Conservation (phyloP, 768 basidiomycete genomes). For the Tricholoma saponaceum region DNA sequence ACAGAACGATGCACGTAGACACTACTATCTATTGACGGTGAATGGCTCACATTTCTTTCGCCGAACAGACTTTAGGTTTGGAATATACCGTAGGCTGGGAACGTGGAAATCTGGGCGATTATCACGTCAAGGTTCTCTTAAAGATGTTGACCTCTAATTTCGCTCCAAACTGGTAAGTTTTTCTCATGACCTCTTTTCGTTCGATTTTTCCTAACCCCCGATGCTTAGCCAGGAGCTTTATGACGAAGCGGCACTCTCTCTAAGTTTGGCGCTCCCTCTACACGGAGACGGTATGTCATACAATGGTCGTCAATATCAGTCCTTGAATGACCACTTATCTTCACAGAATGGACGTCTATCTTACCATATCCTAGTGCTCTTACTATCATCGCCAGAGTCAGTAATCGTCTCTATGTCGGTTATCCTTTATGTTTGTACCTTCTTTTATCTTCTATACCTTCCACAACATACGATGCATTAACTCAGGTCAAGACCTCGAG, state of each 20-base stretch:
- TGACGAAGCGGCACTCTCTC: background rate
- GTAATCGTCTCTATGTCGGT: no score
- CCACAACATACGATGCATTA: no score
- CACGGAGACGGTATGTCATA: background rate
- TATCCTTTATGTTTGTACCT: no score
- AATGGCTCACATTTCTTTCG: background rate
- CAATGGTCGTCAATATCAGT: no score
- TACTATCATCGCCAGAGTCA: no score
- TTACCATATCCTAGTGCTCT: background rate
- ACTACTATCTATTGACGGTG: background rate
- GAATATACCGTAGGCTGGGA: background rate
- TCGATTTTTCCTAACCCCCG: background rate
- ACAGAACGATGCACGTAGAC: background rate
- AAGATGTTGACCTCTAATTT: no score
- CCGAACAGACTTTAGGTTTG: background rate
- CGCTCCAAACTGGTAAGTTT: no score
- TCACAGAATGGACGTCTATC: background rate
- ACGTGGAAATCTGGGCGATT: background rate
- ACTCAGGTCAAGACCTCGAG: no score
- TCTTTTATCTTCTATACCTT: no score
- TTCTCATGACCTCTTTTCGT: no score
- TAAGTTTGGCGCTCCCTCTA: background rate
- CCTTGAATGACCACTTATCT: background rate
- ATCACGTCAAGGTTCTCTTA: no score
- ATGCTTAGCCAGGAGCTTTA: background rate